Conservation (phyloP, 306 rosid genomes). For the Citrullus amarus region DNA sequence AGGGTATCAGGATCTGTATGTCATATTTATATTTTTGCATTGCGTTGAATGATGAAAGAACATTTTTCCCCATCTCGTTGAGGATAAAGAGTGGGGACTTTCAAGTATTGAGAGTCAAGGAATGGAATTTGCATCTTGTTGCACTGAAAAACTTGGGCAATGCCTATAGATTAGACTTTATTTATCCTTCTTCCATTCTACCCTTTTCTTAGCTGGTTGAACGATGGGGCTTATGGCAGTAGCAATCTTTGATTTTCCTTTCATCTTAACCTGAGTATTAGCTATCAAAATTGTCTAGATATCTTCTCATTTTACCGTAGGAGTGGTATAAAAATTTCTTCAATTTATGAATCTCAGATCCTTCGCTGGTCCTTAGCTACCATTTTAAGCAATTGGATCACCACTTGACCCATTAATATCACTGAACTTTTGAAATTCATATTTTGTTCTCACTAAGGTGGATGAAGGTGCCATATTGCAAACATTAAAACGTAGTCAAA, state of each 20-base stretch:
- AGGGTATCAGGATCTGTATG: not conserved
- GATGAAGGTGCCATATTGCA: not conserved
- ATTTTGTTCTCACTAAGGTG: not conserved
- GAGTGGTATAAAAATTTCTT: not conserved
- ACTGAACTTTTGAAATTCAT: not conserved
- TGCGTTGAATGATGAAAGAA: not conserved
- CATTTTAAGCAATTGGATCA: not conserved
- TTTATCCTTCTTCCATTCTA: not conserved
- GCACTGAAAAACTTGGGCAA: not conserved
- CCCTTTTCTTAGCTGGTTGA: not conserved
- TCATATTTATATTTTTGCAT: not conserved
- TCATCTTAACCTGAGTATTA: not conserved
- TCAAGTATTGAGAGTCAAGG: not conserved
- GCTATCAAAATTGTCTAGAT: not conserved
- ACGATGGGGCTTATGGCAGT: not conserved
- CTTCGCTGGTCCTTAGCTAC: not conserved
- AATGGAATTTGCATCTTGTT: not conserved
- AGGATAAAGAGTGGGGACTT: not conserved
- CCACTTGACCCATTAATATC: not conserved
- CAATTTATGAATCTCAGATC: not conserved
- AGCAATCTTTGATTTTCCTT: not conserved
- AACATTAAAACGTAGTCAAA: not conserved
- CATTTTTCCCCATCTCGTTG: not conserved
- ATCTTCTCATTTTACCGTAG: not conserved
- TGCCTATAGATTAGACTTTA: not conserved